A percentile compares a stretch with the other conserved stretches of the same genome.
Evolutionary conservation across 1,284 basidiomycete genomes (phyloP).

Genomic region (Sporisorium scitamineum): DNA sequence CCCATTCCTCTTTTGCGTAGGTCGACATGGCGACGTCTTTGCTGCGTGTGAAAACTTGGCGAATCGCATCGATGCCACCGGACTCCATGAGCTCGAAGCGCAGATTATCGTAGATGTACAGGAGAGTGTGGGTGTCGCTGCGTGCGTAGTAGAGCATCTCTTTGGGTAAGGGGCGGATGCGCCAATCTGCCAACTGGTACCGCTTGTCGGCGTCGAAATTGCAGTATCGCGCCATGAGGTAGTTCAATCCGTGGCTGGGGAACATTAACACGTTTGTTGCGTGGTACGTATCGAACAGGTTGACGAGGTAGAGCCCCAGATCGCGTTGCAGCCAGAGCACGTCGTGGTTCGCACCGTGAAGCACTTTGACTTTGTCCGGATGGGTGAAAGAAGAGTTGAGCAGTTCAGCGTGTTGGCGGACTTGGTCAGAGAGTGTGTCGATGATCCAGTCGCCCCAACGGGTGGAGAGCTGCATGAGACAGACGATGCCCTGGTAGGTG

Average conservation of each 20-base stretch:
- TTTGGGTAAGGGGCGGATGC: conserved; percentile 85
- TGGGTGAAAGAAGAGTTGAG: conserved; percentile 80
- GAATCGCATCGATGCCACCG: conserved; percentile 70
- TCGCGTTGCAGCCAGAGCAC: conserved; percentile 96
- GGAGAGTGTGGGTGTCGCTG: conserved; percentile 93
- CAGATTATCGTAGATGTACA: conserved; percentile 93
- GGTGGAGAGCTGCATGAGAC: conserved; percentile 86
- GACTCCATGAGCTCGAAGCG: conserved; percentile 80
- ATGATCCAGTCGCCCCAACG: conserved; percentile 87
- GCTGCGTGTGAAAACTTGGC: conserved; percentile 58
- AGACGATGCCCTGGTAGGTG: conserved; percentile 87
- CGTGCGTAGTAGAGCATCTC: conserved; percentile 94
- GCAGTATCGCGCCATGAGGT: conserved; percentile 88
- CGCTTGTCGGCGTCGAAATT: conserved; percentile 93
- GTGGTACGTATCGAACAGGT: conserved; percentile 95
- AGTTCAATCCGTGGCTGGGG: conserved; percentile 83
- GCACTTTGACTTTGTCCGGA: conserved; percentile 83
- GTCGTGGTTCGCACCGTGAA: conserved; percentile 92
- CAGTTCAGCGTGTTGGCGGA: conserved; percentile 81
- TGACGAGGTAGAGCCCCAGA: conserved; percentile 92
- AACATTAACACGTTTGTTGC: conserved; percentile 82
- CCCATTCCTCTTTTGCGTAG: conserved; percentile 68
- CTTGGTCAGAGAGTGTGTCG: conserved; percentile 76
- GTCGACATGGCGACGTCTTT: conserved; percentile 59
- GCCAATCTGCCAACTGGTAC: conserved; percentile 96